Conservation (phyloP, 345 rosid species). For the Combretum micranthum region DNA sequence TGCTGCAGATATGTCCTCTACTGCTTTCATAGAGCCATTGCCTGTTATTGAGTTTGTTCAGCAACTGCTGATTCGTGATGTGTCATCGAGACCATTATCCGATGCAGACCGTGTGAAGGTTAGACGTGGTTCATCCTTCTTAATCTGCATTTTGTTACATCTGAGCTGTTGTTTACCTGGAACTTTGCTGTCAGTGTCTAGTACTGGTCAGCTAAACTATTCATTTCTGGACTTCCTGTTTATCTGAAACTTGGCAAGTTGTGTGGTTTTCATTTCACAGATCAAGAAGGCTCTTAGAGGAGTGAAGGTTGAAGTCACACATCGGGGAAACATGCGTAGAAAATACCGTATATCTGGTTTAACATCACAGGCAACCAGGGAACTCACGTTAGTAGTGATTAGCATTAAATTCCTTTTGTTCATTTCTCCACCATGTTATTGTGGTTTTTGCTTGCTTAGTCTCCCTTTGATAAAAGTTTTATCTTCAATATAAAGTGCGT, state of each 20-base stretch:
- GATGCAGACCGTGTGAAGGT: conserved; percentile 52
- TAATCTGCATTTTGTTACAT: background rate
- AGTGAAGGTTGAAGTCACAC: conserved; percentile 48
- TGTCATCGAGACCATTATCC: conserved; percentile 30
- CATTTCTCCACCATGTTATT: background rate
- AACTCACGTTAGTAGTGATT: conserved; percentile 29
- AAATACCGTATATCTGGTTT: conserved; percentile 46
- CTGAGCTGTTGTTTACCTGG: background rate
- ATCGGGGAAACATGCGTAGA: conserved; percentile 46
- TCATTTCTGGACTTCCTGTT: no score
- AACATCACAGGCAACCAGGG: conserved; percentile 48
- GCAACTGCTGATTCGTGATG: conserved; percentile 30
- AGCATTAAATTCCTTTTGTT: background rate
- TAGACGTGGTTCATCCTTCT: background rate
- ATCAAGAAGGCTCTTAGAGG: conserved; percentile 50
- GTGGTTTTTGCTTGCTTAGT: background rate
- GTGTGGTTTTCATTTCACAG: conserved; percentile 8
- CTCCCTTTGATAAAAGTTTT: background rate
- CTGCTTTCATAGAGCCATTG: conserved; percentile 49
- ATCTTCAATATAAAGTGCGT: background rate
- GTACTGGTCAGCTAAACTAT: background rate
- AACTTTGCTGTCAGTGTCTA: background rate
- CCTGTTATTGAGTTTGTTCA: conserved; percentile 44
- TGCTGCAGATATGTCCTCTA: conserved; percentile 44
- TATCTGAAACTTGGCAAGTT: no score